Evolutionary conservation across 306 rosid species (phyloP).

Genomic region (Astragalus membranaceus): DNA sequence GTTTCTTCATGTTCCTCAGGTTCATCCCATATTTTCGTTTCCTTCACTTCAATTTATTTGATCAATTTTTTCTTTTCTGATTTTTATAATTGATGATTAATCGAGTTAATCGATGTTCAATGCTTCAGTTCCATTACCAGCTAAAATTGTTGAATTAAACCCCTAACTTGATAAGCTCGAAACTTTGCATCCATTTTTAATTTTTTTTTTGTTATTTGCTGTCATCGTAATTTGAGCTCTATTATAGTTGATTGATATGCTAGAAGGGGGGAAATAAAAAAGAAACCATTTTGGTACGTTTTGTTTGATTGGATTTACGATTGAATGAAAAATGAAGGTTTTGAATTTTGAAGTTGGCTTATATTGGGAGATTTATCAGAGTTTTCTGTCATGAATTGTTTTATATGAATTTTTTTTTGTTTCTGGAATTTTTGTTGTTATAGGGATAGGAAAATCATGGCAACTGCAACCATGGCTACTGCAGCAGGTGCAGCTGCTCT

Average conservation of each 20-base stretch:
- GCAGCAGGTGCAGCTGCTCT: slow-evolving; percentile 99
- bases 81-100: neutral
- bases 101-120: neutral
- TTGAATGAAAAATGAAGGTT: slow-evolving; percentile 8
- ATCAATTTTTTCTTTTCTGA: neutral
- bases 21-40: neutral
- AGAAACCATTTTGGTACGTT: neutral
- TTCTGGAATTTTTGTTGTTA: neutral
- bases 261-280: neutral
- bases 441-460: slow-evolving; percentile 57
- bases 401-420: neutral
- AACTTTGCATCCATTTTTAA: neutral
- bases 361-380: neutral
- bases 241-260: neutral
- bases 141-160: neutral
- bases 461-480: slow-evolving; percentile 98
- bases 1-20: slow-evolving; percentile 22
- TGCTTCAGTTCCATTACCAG: neutral
- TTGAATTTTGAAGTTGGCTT: slow-evolving; percentile 18
- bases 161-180: neutral
- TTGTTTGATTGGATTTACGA: neutral
- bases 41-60: neutral
- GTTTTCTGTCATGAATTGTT: slow-evolving; percentile 11
- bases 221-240: neutral
- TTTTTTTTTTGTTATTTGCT: neutral